Evolutionary conservation across 331 rosid genomes (phyloP).

Genomic region (Rosa hybrid): DNA sequence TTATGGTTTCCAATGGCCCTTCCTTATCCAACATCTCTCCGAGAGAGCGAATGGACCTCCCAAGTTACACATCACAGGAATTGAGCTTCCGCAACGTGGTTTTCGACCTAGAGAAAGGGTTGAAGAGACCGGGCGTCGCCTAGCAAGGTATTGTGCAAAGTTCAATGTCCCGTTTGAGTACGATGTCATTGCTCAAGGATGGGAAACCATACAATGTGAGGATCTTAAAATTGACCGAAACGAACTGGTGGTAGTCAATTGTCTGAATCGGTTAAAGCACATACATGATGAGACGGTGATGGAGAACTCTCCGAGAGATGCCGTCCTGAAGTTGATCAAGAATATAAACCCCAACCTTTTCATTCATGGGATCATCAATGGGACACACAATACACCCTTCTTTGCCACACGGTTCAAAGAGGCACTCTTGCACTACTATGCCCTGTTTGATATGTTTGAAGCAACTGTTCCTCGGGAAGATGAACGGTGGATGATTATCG

Average conservation of each 20-base stretch:
- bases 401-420: constrained; percentile 23
- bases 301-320: constrained; percentile 26
- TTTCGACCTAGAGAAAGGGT: constrained; percentile 31
- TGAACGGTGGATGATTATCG: constrained; percentile 38
- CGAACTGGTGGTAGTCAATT: constrained; percentile 28
- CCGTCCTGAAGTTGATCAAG: constrained; percentile 31
- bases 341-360: constrained; percentile 29
- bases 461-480: constrained; percentile 32
- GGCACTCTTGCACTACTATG: constrained; percentile 44
- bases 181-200: constrained; percentile 25
- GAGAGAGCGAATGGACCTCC: constrained; percentile 26
- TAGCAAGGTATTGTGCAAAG: constrained; percentile 44
- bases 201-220: constrained; percentile 32
- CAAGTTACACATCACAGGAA: constrained; percentile 28
- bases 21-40: constrained; percentile 29
- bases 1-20: constrained; percentile 43
- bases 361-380: constrained; percentile 35
- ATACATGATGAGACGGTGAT: constrained; percentile 28
- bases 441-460: constrained; percentile 52
- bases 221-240: constrained; percentile 31
- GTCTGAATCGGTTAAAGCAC: constrained; percentile 25
- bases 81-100: constrained; percentile 36
- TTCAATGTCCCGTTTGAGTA: constrained; percentile 34
- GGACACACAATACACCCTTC: constrained; percentile 25
- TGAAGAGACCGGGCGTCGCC: constrained; percentile 46